Evolutionary conservation across 1,139 yeast genomes (phyloP).

Genomic region (Pneumocystis murina): DNA sequence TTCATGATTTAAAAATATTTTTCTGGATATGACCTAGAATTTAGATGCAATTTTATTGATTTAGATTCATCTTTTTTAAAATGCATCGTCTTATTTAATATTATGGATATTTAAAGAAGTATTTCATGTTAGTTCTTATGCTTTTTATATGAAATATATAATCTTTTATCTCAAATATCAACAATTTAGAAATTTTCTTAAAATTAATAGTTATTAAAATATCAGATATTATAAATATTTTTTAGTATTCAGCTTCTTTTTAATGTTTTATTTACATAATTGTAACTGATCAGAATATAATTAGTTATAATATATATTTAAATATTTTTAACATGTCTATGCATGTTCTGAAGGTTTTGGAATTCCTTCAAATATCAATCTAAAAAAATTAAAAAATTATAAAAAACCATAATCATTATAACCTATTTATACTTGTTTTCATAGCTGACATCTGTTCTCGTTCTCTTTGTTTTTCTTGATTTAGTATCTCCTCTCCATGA

Average conservation of each 20-base stretch:
- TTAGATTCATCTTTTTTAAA: not conserved
- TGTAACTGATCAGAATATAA: not conserved
- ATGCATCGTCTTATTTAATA: not conserved
- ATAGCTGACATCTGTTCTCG: conserved; percentile 32
- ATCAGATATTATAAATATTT: not conserved
- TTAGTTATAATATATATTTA: not conserved
- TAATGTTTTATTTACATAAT: not conserved
- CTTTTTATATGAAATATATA: not conserved
- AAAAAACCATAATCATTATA: not conserved
- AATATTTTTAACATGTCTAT: not conserved
- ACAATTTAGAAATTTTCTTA: not conserved
- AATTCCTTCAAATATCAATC: not conserved
- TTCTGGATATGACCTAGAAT: not conserved
- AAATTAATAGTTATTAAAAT: not conserved
- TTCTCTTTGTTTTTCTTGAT: conserved; percentile 63
- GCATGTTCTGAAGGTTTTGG: not conserved
- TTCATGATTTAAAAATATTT: too few relatives aligned
- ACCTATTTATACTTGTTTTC: conserved; percentile 1
- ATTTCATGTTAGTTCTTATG: not conserved
- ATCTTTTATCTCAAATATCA: not conserved
- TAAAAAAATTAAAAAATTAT: not conserved
- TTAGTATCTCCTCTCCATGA: conserved; percentile 74
- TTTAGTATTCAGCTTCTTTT: not conserved
- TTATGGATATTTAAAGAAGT: not conserved
- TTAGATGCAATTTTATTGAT: too few relatives aligned